Conservation (phyloP, 2,329 filamentous ascomycete species). For the Orbilia quercus region DNA sequence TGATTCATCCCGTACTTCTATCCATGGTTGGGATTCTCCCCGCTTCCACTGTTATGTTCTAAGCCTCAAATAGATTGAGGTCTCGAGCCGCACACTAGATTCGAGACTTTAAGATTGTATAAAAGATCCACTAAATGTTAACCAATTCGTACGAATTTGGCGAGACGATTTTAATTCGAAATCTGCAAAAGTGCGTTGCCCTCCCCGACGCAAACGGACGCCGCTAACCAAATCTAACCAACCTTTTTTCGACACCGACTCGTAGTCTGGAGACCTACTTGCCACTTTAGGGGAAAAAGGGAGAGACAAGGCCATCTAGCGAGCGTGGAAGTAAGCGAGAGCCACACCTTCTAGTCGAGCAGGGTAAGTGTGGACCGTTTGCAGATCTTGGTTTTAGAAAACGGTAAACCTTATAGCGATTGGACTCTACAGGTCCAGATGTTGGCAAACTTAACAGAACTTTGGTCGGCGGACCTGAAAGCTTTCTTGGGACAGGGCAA, state of each 20-base stretch:
- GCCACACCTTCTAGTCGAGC: neutral
- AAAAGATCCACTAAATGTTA: too few relatives aligned
- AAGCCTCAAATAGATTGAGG: too few relatives aligned
- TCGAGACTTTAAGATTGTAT: too few relatives aligned
- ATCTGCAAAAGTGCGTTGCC: constrained; percentile 6
- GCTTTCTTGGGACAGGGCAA: neutral
- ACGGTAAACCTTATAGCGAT: constrained; percentile 20
- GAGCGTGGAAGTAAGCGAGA: constrained; percentile 20
- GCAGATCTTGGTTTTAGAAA: constrained; percentile 25
- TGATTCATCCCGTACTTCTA: too few relatives aligned
- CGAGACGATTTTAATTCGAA: neutral
- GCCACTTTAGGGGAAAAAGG: constrained; percentile 2
- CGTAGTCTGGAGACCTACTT: neutral
- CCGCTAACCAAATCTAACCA: constrained; percentile 2
- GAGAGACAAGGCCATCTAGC: neutral
- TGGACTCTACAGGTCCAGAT: constrained; percentile 15
- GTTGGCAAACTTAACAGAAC: constrained; percentile 14
- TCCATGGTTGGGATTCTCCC: too few relatives aligned
- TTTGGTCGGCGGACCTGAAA: constrained; percentile 11
- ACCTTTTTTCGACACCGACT: neutral
- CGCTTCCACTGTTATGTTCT: too few relatives aligned
- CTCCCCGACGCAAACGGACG: constrained; percentile 20
- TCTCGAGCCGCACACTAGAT: too few relatives aligned
- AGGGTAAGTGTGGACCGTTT: constrained; percentile 37
- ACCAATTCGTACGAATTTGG: too few relatives aligned